Conservation (phyloP, 345 rosid genomes). For the Citrus medica region DNA sequence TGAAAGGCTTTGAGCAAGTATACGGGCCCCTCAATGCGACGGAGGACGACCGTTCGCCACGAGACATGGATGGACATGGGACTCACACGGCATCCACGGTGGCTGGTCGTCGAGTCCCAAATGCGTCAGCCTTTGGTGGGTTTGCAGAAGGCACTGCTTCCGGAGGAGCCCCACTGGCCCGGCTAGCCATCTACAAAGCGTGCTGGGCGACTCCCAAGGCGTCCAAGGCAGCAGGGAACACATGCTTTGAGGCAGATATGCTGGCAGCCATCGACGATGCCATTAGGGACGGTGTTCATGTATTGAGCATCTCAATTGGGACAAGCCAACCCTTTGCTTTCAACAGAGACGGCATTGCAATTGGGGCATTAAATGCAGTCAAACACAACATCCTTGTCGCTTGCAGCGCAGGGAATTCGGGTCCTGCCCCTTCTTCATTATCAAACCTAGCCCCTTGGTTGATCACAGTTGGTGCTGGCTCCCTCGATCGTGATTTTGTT, state of each 20-base stretch:
- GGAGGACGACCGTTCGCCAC: constrained; percentile 59
- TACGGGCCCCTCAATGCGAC: constrained; percentile 48
- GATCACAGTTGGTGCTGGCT: constrained; percentile 78
- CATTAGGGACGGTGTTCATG: constrained; percentile 69
- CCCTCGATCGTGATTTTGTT: constrained; percentile 55
- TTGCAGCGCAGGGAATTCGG: constrained; percentile 68
- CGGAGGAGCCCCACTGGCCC: constrained; percentile 78
- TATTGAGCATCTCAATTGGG: constrained; percentile 74
- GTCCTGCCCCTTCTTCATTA: constrained; percentile 58
- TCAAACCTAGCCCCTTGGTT: constrained; percentile 79
- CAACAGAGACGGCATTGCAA: constrained; percentile 43
- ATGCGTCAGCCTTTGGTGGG: constrained; percentile 56
- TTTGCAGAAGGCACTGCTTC: constrained; percentile 65
- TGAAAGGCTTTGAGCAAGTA: constrained; percentile 43
- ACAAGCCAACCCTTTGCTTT: constrained; percentile 4
- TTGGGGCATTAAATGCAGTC: constrained; percentile 64
- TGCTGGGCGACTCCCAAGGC: constrained; percentile 73
- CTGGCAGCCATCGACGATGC: constrained; percentile 84
- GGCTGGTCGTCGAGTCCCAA: constrained; percentile 43
- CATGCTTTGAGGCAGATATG: constrained; percentile 64
- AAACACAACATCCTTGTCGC: constrained; percentile 58
- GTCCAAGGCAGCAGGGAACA: constrained; percentile 41
- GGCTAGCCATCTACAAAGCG: constrained; percentile 70
- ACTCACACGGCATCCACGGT: constrained; percentile 82
- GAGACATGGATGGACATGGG: constrained; percentile 85